phyloP scores from a whole-genome alignment of 2,329 filamentous ascomycete genomes.

The Cordyceps tenuipes region DNA sequence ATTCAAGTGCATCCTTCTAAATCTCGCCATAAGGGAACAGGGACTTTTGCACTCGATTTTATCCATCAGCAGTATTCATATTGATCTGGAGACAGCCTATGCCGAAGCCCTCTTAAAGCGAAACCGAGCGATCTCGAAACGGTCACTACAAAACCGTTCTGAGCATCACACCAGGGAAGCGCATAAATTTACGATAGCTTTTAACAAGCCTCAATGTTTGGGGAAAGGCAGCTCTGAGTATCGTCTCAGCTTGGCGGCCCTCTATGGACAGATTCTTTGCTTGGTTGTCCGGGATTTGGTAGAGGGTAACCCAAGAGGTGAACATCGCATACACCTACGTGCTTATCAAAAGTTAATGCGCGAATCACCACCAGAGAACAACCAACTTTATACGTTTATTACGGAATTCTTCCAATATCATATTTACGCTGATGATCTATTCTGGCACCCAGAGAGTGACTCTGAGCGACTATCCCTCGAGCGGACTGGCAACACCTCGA shows the following conservation, averaged over 20 bases:
- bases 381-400: slow-evolving; percentile 55
- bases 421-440: slow-evolving; percentile 55
- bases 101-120: slow-evolving; percentile 44
- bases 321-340: slow-evolving; percentile 72
- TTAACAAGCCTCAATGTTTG: slow-evolving; percentile 31
- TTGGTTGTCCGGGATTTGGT: slow-evolving; percentile 49
- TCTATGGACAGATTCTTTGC: slow-evolving; percentile 57
- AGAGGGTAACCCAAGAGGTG: slow-evolving; percentile 50
- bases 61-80: slow-evolving; percentile 72
- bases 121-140: slow-evolving; percentile 37
- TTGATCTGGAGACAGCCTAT: slow-evolving; percentile 51
- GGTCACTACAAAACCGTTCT: slow-evolving; percentile 42
- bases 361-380: slow-evolving; percentile 51
- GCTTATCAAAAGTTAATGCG: slow-evolving; percentile 67
- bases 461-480: slow-evolving; percentile 32
- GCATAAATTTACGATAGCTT: slow-evolving; percentile 42
- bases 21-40: slow-evolving; percentile 69
- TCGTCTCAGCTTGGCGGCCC: slow-evolving; percentile 41
- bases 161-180: slow-evolving; percentile 49
- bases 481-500: slow-evolving; percentile 22
- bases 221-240: slow-evolving; percentile 36
- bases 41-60: slow-evolving; percentile 88
- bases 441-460: slow-evolving; percentile 37
- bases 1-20: slow-evolving; percentile 75
- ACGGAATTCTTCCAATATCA: slow-evolving; percentile 84